phyloP scores from a whole-genome alignment of 2,329 filamentous ascomycete species.

The Fusarium euwallaceae region DNA sequence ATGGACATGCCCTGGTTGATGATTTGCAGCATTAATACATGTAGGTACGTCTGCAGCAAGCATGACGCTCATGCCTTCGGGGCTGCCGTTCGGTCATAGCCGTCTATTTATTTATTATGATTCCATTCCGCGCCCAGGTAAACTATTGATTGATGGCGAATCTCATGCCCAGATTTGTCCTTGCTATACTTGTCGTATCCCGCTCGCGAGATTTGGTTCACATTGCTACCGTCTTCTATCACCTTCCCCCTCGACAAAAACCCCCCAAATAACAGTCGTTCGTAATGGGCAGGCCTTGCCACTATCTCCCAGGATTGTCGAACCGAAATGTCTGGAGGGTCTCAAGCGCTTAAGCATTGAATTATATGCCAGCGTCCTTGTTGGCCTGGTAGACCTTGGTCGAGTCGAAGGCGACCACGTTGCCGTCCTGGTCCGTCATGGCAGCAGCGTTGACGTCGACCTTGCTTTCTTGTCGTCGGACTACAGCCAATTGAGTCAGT shows the following conservation, averaged over 20 bases:
- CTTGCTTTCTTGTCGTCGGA: constrained; percentile 28
- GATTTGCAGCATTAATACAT: constrained; percentile 7
- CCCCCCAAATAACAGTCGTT: not conserved
- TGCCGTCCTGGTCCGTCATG: constrained; percentile 62
- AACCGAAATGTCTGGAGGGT: not conserved
- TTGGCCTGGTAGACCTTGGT: constrained; percentile 58
- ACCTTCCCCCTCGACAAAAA: not conserved
- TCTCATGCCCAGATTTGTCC: constrained; percentile 5
- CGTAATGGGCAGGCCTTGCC: not conserved
- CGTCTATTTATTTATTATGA: constrained; percentile 6
- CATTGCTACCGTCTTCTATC: not conserved
- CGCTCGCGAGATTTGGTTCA: not conserved
- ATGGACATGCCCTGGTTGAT: not conserved
- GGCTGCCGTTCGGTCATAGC: not conserved
- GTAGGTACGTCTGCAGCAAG: constrained; percentile 1
- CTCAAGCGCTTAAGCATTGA: not conserved
- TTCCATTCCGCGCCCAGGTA: not conserved
- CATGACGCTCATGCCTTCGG: not conserved
- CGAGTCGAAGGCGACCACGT: constrained; percentile 61
- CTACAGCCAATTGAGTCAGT: constrained; percentile 25
- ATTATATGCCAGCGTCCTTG: constrained; percentile 53
- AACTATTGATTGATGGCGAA: not conserved
- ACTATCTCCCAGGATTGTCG: not conserved
- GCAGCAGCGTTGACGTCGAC: constrained; percentile 54
- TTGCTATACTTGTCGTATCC: not conserved